phyloP scores from a whole-genome alignment of 495 filamentous ascomycete species.

The Chaetomium fimeti region DNA sequence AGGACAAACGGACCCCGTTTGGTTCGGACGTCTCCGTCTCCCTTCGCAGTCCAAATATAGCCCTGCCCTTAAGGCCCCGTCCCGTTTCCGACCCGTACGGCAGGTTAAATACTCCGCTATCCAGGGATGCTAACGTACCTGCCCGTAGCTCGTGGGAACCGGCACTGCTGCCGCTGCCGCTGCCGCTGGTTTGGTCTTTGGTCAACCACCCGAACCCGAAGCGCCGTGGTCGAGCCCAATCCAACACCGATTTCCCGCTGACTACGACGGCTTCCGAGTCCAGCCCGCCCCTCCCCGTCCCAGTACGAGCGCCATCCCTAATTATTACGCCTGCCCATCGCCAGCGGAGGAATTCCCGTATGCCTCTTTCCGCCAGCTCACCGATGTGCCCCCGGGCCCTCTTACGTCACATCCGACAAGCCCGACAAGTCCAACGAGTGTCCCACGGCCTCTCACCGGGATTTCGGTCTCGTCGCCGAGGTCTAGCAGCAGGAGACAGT shows the following conservation, averaged over 20 bases:
- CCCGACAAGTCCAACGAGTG: conserved; percentile 35
- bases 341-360: conserved; percentile 39
- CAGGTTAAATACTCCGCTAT: background rate
- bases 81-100: background rate
- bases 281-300: conserved; percentile 43
- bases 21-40: background rate
- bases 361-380: conserved; percentile 33
- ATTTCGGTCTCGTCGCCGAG: conserved; percentile 39
- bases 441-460: conserved; percentile 29
- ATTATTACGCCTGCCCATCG: conserved; percentile 31
- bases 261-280: conserved; percentile 41
- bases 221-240: conserved; percentile 34
- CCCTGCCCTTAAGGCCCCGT: background rate
- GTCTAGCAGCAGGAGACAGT: conserved; percentile 41
- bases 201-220: conserved; percentile 45
- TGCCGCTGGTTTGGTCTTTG: conserved; percentile 55
- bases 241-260: conserved; percentile 46
- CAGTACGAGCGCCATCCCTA: conserved; percentile 39
- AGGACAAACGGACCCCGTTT: conserved; percentile 10
- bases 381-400: conserved; percentile 29
- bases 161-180: conserved; percentile 60
- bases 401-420: conserved; percentile 36
- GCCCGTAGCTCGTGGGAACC: conserved; percentile 54
- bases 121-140: conserved; percentile 23
- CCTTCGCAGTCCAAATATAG: background rate